These are phyloP conservation scores for Pyrenophora teres DNA, from an alignment of 2,329 filamentous ascomycete genomes.

Conservation along the genomic window DNA sequence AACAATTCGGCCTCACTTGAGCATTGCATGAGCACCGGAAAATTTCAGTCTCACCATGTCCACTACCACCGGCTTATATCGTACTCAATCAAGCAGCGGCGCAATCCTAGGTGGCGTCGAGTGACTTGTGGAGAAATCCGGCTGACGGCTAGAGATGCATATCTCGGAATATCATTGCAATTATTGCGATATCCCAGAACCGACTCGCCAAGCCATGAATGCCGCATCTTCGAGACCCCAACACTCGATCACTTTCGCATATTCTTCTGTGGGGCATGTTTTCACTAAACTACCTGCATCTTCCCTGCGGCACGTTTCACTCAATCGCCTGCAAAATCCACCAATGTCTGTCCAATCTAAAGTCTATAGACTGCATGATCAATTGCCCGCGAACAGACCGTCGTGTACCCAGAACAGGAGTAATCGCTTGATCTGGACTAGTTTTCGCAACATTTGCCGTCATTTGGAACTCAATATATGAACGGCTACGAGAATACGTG, in stretches of 20 bases:
- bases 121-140: slow-evolving; percentile 16
- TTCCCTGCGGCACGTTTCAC: background rate
- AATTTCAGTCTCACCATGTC: slow-evolving; percentile 5
- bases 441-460: slow-evolving; percentile 9
- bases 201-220: background rate
- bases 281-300: background rate
- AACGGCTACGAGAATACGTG: background rate
- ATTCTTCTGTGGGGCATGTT: slow-evolving; percentile 14
- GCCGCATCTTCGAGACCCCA: background rate
- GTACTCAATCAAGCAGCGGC: slow-evolving; percentile 27
- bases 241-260: background rate
- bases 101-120: slow-evolving; percentile 15
- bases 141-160: slow-evolving; percentile 1
- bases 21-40: slow-evolving; percentile 12
- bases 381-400: background rate
- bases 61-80: slow-evolving; percentile 21
- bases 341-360: slow-evolving; percentile 15
- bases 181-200: slow-evolving; percentile 1
- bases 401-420: slow-evolving; percentile 4
- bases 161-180: slow-evolving; percentile 9
- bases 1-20: background rate
- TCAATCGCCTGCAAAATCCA: slow-evolving; percentile 9
- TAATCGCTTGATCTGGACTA: slow-evolving; percentile 8
- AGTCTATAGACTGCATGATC: background rate
- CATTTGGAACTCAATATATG: slow-evolving; percentile 7